Evolutionary conservation across 768 basidiomycete species (phyloP).

Genomic region (Lyophyllum atratum): DNA sequence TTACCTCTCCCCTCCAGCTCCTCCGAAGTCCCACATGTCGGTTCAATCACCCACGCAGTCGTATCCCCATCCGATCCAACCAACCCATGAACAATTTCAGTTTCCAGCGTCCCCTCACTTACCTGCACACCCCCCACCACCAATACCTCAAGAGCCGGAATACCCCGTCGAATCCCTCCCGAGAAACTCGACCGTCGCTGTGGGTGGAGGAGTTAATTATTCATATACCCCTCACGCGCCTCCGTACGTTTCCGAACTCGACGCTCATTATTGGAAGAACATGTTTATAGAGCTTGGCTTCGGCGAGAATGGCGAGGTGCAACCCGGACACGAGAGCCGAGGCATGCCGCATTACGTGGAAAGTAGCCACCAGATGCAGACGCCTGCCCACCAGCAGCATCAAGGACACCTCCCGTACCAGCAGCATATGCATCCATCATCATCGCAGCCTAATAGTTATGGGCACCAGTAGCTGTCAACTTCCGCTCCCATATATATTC

Average conservation of each 20-base stretch:
- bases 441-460: slow-evolving; percentile 26
- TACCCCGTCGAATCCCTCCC: slow-evolving; percentile 14
- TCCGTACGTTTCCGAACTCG: slow-evolving; percentile 54
- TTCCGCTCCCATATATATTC: background rate
- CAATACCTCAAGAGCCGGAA: slow-evolving; percentile 19
- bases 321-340: slow-evolving; percentile 20
- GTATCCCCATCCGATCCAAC: slow-evolving; percentile 36
- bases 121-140: slow-evolving; percentile 30
- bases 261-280: slow-evolving; percentile 70
- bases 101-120: slow-evolving; percentile 44
- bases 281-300: slow-evolving; percentile 79
- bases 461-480: slow-evolving; percentile 24
- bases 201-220: slow-evolving; percentile 24
- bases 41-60: slow-evolving; percentile 31
- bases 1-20: slow-evolving; percentile 23
- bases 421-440: slow-evolving; percentile 27
- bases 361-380: slow-evolving; percentile 20
- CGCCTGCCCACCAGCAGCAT: slow-evolving; percentile 24
- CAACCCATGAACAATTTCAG: slow-evolving; percentile 38
- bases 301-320: slow-evolving; percentile 45
- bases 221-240: slow-evolving; percentile 36
- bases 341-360: slow-evolving; percentile 29
- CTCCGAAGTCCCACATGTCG: slow-evolving; percentile 22
- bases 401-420: slow-evolving; percentile 31
- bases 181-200: slow-evolving; percentile 9